These are phyloP conservation scores for Botrytis deweyae DNA, from an alignment of 2,329 filamentous ascomycete species.

Conservation along the genomic window DNA sequence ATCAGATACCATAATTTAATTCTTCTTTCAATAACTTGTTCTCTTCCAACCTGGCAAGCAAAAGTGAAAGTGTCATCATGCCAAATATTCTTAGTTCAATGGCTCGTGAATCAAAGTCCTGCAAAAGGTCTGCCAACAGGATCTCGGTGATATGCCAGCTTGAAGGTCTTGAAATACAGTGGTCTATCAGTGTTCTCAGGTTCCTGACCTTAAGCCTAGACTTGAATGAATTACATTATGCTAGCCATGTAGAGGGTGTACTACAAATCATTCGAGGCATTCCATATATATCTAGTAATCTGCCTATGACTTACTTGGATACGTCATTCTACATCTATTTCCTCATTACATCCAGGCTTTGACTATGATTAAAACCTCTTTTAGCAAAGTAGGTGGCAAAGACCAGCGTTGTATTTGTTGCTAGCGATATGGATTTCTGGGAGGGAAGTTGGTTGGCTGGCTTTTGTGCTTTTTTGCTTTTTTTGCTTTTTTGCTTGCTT, in stretches of 20 bases:
- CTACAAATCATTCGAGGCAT: not conserved
- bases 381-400: not conserved
- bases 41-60: not conserved
- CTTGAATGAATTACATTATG: not conserved
- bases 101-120: not conserved
- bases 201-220: not conserved
- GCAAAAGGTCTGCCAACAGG: not conserved
- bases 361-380: not conserved
- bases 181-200: not conserved
- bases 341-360: not conserved
- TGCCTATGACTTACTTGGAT: not conserved
- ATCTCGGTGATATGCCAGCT: not conserved
- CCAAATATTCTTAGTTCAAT: not conserved
- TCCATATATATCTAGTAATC: not conserved
- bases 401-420: not conserved
- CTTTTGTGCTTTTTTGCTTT: no score
- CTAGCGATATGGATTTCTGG: not conserved
- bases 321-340: not conserved
- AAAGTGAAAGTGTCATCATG: not conserved
- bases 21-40: not conserved
- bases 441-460: not conserved
- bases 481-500: no score
- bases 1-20: not conserved
- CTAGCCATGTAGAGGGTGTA: not conserved
- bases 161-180: not conserved